Conservation (phyloP, 305 asterid genomes). For the Ruellia speciosa region DNA sequence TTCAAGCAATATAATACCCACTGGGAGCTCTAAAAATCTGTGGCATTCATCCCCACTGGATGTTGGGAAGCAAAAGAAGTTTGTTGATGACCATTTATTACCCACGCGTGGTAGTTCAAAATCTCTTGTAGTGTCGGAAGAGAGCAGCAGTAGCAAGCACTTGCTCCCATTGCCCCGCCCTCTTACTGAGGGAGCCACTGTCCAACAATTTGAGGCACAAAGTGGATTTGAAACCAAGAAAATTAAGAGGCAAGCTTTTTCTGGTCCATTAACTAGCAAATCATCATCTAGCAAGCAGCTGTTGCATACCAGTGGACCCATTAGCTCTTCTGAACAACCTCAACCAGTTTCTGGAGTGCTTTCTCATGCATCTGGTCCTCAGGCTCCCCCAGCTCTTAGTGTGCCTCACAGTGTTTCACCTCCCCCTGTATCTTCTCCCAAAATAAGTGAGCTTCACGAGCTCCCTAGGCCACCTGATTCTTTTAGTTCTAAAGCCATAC, state of each 20-base stretch:
- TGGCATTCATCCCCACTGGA: conserved; percentile 85
- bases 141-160: conserved; percentile 39
- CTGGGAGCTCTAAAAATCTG: conserved; percentile 39
- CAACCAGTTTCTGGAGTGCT: conserved; percentile 44
- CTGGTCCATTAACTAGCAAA: conserved; percentile 79
- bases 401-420: conserved; percentile 54
- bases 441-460: conserved; percentile 87
- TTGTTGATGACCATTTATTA: conserved; percentile 30
- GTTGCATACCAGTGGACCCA: conserved; percentile 51
- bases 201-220: conserved; percentile 41
- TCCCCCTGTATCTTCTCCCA: conserved; percentile 71
- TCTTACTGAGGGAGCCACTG: conserved; percentile 38
- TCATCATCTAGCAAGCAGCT: conserved; percentile 48
- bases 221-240: conserved; percentile 40
- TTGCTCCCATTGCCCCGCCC: conserved; percentile 74
- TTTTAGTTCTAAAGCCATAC: conserved; percentile 42
- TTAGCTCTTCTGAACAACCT: conserved; percentile 40
- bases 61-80: conserved; percentile 46
- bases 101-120: conserved; percentile 29
- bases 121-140: conserved; percentile 36
- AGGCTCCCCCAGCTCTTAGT: conserved; percentile 36
- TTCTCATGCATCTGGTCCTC: conserved; percentile 38
- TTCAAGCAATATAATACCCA: conserved; percentile 26
- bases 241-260: conserved; percentile 55
- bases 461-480: conserved; percentile 94